These are phyloP conservation scores for Boletus tomentosulus DNA, from an alignment of 768 basidiomycete species.

Conservation along the genomic window DNA sequence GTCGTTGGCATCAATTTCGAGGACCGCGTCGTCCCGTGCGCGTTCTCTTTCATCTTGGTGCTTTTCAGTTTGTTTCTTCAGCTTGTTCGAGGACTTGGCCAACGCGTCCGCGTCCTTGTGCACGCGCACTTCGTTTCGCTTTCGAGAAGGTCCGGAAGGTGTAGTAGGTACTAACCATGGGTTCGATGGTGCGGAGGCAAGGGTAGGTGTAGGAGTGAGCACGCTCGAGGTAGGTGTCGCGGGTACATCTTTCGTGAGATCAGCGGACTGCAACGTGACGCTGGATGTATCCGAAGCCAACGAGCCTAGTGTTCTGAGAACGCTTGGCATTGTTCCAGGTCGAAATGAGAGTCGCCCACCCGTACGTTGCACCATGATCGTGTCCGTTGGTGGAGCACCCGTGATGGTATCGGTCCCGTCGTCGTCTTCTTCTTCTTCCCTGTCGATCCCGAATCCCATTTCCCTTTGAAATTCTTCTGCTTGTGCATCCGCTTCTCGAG, in stretches of 20 bases:
- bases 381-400: constrained; percentile 30
- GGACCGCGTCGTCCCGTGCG: constrained; percentile 66
- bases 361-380: constrained; percentile 45
- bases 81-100: constrained; percentile 68
- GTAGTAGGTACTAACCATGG: constrained; percentile 69
- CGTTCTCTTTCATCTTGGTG: constrained; percentile 53
- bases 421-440: constrained; percentile 19
- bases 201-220: constrained; percentile 16
- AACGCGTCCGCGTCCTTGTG: constrained; percentile 58
- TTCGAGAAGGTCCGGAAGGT: constrained; percentile 51
- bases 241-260: constrained; percentile 40
- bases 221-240: constrained; percentile 8
- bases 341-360: constrained; percentile 65
- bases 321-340: constrained; percentile 39
- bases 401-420: constrained; percentile 27
- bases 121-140: constrained; percentile 69
- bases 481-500: constrained; percentile 49
- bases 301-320: constrained; percentile 26
- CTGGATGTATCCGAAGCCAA: constrained; percentile 59
- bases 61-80: constrained; percentile 63
- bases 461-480: constrained; percentile 73
- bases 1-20: constrained; percentile 59
- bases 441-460: constrained; percentile 45
- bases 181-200: constrained; percentile 40
- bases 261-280: constrained; percentile 58